Conservation (phyloP, 345 rosid genomes). For the Carallia pectinifolia region DNA sequence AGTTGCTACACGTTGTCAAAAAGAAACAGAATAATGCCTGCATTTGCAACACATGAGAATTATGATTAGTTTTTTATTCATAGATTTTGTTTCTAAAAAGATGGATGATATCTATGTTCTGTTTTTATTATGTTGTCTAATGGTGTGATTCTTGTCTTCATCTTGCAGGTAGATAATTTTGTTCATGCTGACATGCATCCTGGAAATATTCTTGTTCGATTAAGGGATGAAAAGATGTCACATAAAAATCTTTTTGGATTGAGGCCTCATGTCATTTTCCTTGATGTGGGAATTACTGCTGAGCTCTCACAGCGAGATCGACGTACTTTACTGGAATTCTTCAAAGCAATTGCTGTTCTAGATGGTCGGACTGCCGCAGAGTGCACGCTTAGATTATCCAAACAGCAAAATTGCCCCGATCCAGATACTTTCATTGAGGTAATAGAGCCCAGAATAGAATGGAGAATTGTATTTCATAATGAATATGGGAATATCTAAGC, state of each 20-base stretch:
- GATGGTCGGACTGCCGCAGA: slow-evolving; percentile 95
- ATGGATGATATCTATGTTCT: no score
- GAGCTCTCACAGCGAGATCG: slow-evolving; percentile 82
- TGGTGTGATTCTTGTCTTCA: background rate
- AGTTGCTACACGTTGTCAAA: background rate
- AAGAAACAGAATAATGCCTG: no score
- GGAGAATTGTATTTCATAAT: no score
- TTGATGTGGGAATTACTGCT: slow-evolving; percentile 99
- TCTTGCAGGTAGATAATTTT: slow-evolving; percentile 87
- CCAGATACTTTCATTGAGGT: slow-evolving; percentile 82
- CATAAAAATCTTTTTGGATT: slow-evolving; percentile 59
- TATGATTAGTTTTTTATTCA: no score
- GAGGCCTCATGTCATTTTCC: slow-evolving; percentile 92
- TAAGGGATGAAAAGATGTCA: slow-evolving; percentile 51
- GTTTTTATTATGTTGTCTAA: no score
- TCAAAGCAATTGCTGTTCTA: slow-evolving; percentile 83
- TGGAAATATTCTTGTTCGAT: slow-evolving; percentile 88
- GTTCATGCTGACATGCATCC: slow-evolving; percentile 99
- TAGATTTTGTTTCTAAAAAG: background rate
- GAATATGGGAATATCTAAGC: no score
- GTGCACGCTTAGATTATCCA: slow-evolving; percentile 69
- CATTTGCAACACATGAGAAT: no score
- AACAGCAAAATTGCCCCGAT: slow-evolving; percentile 81
- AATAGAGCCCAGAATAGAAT: background rate
- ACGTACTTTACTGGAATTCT: slow-evolving; percentile 72